Base-by-base conservation (phyloP, 768 basidiomycete species). In the Russula vinacea region DNA sequence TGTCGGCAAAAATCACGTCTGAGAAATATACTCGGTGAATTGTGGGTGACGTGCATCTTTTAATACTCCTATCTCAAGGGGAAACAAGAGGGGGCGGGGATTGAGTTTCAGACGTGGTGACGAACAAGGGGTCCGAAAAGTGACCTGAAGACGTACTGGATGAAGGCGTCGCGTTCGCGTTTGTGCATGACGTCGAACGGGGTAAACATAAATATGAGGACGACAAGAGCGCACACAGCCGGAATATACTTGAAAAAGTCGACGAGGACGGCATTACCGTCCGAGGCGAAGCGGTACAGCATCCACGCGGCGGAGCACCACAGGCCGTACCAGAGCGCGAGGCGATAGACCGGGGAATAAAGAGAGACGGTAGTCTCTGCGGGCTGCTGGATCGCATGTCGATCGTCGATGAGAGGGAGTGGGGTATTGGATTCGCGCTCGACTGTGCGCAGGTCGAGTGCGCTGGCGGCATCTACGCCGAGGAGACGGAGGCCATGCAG, bases 1-100 rank as follows among this genome's bases (percentile, higher is more conserved):
- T 85, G 80, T 98, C 97, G 64, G 96, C 95, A 63, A 96, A 85
- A 50, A 98, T 84, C 26, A 99, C 85, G 73, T 99, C 97, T 33
- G 87, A 86, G 76, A 99, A 99, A 73, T 87, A 85, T 45, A 94
- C 80, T 5, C 88, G 83, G 47, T 79, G 78, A 58, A 80, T 78
- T 45, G 78, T 71, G 1, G 84, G 76, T n/a, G 89, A 83, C 56
- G 87, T 70, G 71, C 93, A 97, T 67, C 96, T 82, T 51, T 82
- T 78, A 50, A 93, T 71, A 14, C 89, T 77, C 69, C 95, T 98
- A 68, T 16, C 6, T 22, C 2, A 29, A 29, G 29, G 5, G 5
- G 11, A 53, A 42, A 60, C 24, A 29, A 45, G 42, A 42, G 64
- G 65, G 19, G 10, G n/a, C n/a, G n/a, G 19, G 42, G n/a, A 11